These are phyloP conservation scores for Bonia amplexicaulis DNA, from an alignment of 176 grass and related monocot genomes.

Conservation along the genomic window DNA sequence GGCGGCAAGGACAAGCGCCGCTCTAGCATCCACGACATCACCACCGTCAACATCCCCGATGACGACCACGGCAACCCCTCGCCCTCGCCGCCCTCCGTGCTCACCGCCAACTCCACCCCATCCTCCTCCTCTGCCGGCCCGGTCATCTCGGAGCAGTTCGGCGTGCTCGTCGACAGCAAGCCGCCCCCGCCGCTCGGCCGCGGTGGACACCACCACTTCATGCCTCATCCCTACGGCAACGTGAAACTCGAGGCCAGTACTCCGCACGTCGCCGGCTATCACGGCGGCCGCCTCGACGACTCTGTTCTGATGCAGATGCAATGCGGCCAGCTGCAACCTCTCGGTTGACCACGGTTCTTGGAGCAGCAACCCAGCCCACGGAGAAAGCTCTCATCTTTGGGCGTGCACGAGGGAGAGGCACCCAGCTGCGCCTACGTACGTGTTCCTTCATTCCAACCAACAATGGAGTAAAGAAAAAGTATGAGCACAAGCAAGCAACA, in stretches of 20 bases:
- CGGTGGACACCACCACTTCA: slow-evolving; percentile 34
- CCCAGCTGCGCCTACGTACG: not conserved
- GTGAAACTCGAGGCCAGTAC: slow-evolving; percentile 52
- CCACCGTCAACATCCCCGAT: slow-evolving; percentile 83
- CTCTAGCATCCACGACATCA: slow-evolving; percentile 99
- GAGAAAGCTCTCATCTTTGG: slow-evolving; percentile 5
- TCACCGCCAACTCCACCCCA: slow-evolving; percentile 34
- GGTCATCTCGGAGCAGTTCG: slow-evolving; percentile 46
- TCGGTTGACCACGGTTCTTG: slow-evolving; percentile 33
- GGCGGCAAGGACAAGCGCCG: slow-evolving; percentile 96
- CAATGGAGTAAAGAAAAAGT: not conserved
- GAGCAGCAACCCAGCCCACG: not conserved
- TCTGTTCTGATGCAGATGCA: slow-evolving; percentile 68
- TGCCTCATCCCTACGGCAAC: slow-evolving; percentile 45
- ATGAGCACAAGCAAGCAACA: not conserved
- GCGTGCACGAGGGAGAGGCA: not conserved
- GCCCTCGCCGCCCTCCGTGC: slow-evolving; percentile 48
- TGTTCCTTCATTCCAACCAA: slow-evolving; percentile 21
- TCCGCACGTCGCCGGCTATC: not conserved
- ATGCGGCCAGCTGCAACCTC: slow-evolving; percentile 58
- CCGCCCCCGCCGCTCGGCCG: slow-evolving; percentile 3
- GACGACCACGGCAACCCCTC: slow-evolving; percentile 46
- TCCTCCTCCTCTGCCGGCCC: not conserved
- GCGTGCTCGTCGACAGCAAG: slow-evolving; percentile 54
- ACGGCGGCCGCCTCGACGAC: slow-evolving; percentile 29